phyloP scores from a whole-genome alignment of 2,329 filamentous ascomycete genomes.

The Davidsoniella eucalypti region DNA sequence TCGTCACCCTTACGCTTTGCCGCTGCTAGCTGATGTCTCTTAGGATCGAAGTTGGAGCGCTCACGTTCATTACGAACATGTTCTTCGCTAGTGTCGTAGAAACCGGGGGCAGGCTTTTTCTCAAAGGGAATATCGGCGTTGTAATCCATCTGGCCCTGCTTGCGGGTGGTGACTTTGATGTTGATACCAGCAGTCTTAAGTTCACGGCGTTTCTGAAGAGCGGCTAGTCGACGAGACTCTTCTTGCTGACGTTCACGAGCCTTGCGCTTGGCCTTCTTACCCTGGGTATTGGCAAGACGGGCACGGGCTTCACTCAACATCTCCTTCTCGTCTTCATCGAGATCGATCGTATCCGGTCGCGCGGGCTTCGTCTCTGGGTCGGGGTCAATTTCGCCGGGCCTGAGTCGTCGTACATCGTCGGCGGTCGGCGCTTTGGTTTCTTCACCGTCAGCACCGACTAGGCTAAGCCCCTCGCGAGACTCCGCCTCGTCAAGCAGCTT shows the following conservation, averaged over 20 bases:
- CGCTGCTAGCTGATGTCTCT: slow-evolving; percentile 75
- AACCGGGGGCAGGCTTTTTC: slow-evolving; percentile 72
- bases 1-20: slow-evolving; percentile 78
- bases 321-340: slow-evolving; percentile 98
- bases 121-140: slow-evolving; percentile 98
- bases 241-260: slow-evolving; percentile 89
- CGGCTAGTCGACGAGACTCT: slow-evolving; percentile 75
- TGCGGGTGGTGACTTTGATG: slow-evolving; percentile 80
- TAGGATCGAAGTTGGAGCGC: slow-evolving; percentile 72
- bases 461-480: slow-evolving; percentile 67
- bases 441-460: slow-evolving; percentile 72
- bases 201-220: slow-evolving; percentile 87
- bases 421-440: slow-evolving; percentile 79
- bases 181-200: slow-evolving; percentile 97
- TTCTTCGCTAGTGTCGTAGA: slow-evolving; percentile 86
- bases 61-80: slow-evolving; percentile 65
- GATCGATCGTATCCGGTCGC: slow-evolving; percentile 87
- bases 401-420: slow-evolving; percentile 75
- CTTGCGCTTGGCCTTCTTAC: slow-evolving; percentile 97
- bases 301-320: slow-evolving; percentile 97
- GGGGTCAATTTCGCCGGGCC: slow-evolving; percentile 90
- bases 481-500: slow-evolving; percentile 93
- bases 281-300: slow-evolving; percentile 90
- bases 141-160: slow-evolving; percentile 98
- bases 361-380: slow-evolving; percentile 94